Conservation (phyloP, 148 eudicot species). For the Camellia lanceoleosa region DNA sequence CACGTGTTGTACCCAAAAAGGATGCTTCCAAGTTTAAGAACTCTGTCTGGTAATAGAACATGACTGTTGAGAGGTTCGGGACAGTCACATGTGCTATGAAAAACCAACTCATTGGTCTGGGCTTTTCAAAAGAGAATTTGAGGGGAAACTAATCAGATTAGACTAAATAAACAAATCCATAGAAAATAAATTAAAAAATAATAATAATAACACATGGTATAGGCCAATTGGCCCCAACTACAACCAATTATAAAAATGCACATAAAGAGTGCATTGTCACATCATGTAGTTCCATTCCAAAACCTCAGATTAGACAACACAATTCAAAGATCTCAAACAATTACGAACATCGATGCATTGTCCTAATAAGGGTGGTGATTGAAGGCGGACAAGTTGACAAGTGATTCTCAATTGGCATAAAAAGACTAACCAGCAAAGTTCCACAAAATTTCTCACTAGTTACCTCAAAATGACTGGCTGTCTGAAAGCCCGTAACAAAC, state of each 20-base stretch:
- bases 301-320: neutral
- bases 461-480: slow-evolving; percentile 91
- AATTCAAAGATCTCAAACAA: neutral
- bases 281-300: neutral
- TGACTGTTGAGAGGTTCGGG: slow-evolving; percentile 86
- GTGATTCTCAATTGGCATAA: neutral
- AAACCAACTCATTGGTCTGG: slow-evolving; percentile 98
- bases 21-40: slow-evolving; percentile 76
- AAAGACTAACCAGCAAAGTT: neutral
- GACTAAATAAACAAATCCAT: slow-evolving; percentile 13
- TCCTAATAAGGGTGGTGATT: neutral
- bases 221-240: neutral
- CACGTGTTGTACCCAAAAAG: slow-evolving; percentile 83
- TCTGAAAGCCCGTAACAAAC: slow-evolving; percentile 68
- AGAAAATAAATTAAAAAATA: neutral
- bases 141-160: slow-evolving; percentile 20
- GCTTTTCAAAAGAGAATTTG: slow-evolving; percentile 34
- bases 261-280: neutral
- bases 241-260: neutral
- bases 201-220: neutral
- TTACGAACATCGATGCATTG: neutral
- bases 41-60: slow-evolving; percentile 95
- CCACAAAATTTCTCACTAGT: neutral
- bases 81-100: slow-evolving; percentile 77
- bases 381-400: neutral